Percentiles rank a stretch among this genome's conserved stretches.
Evolutionary conservation across 2,329 filamentous ascomycete species (phyloP).

Genomic region (Dothideomycetes sp.): DNA sequence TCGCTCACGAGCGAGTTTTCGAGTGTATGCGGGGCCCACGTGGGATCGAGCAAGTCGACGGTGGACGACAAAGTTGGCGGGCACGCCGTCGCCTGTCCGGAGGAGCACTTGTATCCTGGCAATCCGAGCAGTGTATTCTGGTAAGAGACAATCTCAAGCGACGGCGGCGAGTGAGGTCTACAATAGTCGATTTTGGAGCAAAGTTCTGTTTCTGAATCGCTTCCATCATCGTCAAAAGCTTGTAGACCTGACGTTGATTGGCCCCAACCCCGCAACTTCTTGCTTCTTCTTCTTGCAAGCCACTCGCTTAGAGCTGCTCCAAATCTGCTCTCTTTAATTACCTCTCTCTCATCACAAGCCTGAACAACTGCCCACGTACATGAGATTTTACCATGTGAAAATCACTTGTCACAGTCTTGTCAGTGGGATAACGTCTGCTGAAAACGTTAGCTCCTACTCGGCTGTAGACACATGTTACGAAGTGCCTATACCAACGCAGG

Average conservation of each 20-base stretch:
- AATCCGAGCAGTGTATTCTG: background rate
- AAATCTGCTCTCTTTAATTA: background rate
- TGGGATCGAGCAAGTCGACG: background rate
- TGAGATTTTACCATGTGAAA: no score
- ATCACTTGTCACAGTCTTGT: no score
- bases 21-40: background rate
- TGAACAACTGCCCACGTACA: no score
- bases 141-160: constrained; percentile 2
- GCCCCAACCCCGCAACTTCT: constrained; percentile 1
- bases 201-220: no score
- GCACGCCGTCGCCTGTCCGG: constrained; percentile 12
- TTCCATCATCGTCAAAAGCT: no score
- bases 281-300: constrained; percentile 3
- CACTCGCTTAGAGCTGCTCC: constrained; percentile 3
- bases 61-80: constrained; percentile 1
- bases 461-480: no score
- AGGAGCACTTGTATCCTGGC: background rate
- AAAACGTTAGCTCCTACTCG: no score
- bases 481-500: no score
- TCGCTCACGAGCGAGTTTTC: constrained; percentile 6
- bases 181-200: no score
- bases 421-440: no score
- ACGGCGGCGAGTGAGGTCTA: constrained; percentile 8
- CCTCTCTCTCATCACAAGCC: background rate
- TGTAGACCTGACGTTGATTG: constrained; percentile 8